Percentiles rank a stretch among this genome's conserved stretches.
Conservation (phyloP, 495 filamentous ascomycete species). For the Penicillium arizonense region DNA sequence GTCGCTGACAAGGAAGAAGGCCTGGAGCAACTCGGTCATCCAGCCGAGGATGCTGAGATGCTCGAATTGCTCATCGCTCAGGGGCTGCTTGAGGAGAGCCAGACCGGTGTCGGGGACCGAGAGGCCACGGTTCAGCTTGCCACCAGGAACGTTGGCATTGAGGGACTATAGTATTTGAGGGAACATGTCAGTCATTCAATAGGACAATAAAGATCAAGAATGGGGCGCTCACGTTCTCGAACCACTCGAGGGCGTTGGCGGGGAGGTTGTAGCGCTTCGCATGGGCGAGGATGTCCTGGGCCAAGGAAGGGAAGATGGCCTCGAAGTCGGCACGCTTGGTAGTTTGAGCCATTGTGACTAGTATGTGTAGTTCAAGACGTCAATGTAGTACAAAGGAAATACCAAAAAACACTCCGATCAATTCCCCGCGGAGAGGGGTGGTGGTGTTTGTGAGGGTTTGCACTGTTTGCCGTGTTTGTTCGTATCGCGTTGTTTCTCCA, state of each 20-base stretch:
- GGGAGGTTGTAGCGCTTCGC: conserved; percentile 79
- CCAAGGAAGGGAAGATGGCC: conserved; percentile 75
- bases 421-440: conserved; percentile 16
- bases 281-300: conserved; percentile 73
- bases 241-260: conserved; percentile 80
- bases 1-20: conserved; percentile 97
- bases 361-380: background rate
- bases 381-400: conserved; percentile 3
- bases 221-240: conserved; percentile 62
- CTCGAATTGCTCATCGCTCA: conserved; percentile 80
- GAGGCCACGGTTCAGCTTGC: conserved; percentile 98
- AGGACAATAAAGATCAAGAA: background rate
- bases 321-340: conserved; percentile 85
- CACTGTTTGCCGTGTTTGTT: background rate
- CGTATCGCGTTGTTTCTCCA: background rate
- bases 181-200: background rate
- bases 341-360: conserved; percentile 56
- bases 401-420: background rate
- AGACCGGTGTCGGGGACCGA: conserved; percentile 90
- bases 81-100: conserved; percentile 68
- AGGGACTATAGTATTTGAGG: conserved; percentile 54
- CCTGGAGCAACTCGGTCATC: conserved; percentile 96
- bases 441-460: conserved; percentile 31
- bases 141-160: conserved; percentile 81
- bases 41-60: conserved; percentile 82